A percentile compares a stretch with the other conserved stretches of the same genome.
These are phyloP conservation scores for Psilocybe subaeruginosa DNA, from an alignment of 768 basidiomycete species.

Conservation along the genomic window DNA sequence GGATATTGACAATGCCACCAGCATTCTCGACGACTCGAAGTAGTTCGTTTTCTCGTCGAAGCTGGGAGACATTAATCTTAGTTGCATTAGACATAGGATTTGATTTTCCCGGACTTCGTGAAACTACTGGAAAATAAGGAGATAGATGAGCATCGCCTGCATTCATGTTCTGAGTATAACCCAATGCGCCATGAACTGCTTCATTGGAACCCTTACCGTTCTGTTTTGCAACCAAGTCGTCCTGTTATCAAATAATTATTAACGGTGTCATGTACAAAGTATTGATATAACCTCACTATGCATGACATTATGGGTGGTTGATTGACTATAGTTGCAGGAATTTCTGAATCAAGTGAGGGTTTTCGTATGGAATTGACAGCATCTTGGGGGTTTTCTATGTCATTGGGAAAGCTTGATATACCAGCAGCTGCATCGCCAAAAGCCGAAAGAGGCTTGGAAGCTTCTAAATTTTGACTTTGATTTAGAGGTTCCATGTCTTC, in stretches of 20 bases:
- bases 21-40: constrained; percentile 62
- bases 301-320: too few species aligned
- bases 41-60: constrained; percentile 83
- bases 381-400: too few species aligned
- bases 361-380: too few species aligned
- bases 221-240: background rate
- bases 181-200: background rate
- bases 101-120: background rate
- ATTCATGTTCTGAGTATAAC: background rate
- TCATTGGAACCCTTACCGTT: background rate
- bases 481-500: too few species aligned
- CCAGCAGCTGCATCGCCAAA: too few species aligned
- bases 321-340: too few species aligned
- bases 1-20: constrained; percentile 70
- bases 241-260: background rate
- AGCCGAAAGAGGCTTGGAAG: too few species aligned
- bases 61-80: constrained; percentile 70
- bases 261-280: background rate
- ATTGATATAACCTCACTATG: background rate
- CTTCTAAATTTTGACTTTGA: too few species aligned
- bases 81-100: background rate
- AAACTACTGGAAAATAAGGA: background rate
- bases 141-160: background rate
- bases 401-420: too few species aligned
- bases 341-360: too few species aligned